A percentile compares a stretch with the other conserved stretches of the same genome.
Conservation (phyloP, 306 rosid species). For the Lupinus albus region DNA sequence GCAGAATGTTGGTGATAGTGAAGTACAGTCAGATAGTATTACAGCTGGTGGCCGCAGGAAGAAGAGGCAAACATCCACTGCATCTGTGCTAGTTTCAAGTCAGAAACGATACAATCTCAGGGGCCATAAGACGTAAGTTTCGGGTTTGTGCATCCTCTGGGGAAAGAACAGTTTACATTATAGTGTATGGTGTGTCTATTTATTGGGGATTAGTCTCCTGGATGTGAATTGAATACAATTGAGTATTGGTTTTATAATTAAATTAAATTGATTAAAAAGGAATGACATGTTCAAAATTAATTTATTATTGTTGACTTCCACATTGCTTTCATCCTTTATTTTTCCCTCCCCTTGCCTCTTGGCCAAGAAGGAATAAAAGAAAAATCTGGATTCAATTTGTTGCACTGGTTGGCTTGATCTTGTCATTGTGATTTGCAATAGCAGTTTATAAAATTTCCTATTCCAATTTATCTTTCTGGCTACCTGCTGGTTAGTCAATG, state of each 20-base stretch:
- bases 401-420: conserved; percentile 23
- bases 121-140: conserved; percentile 75
- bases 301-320: conserved; percentile 22
- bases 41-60: conserved; percentile 69
- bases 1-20: conserved; percentile 67
- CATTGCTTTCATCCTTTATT: neutral
- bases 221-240: conserved; percentile 20
- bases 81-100: conserved; percentile 55
- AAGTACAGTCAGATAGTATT: conserved; percentile 71
- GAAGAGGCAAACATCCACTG: conserved; percentile 57
- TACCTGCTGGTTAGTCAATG: neutral
- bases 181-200: conserved; percentile 12
- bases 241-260: conserved; percentile 12
- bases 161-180: conserved; percentile 19
- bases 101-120: conserved; percentile 84
- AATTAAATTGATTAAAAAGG: conserved; percentile 6
- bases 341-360: neutral
- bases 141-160: conserved; percentile 31
- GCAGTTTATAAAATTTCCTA: conserved; percentile 5
- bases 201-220: conserved; percentile 15
- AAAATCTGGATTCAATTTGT: neutral
- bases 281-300: conserved; percentile 12
- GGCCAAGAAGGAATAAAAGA: conserved; percentile 6
- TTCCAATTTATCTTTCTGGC: conserved; percentile 15
- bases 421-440: conserved; percentile 19